phyloP scores from a whole-genome alignment of 305 asterid species.

The Fraxinus latifolia region DNA sequence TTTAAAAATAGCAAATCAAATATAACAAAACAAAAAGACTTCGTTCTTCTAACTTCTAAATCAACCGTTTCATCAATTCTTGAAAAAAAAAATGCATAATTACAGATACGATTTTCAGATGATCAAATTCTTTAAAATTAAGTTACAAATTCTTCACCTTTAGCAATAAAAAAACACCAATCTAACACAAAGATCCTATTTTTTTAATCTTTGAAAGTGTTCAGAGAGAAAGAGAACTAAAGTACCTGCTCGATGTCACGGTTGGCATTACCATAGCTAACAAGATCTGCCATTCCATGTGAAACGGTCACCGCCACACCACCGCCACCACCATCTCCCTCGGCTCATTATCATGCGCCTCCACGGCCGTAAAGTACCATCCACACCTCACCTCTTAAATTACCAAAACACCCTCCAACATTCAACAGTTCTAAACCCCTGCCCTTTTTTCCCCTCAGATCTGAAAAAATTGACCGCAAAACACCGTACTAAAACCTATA shows the following conservation, averaged over 20 bases:
- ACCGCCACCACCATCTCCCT: constrained; percentile 65
- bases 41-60: constrained; percentile 24
- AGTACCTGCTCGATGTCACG: constrained; percentile 88
- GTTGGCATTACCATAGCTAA: constrained; percentile 74
- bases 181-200: constrained; percentile 1
- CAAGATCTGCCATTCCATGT: constrained; percentile 97
- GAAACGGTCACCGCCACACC: constrained; percentile 68
- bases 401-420: constrained; percentile 24
- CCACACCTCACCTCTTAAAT: constrained; percentile 40
- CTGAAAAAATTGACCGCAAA: constrained; percentile 26
- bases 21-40: not conserved
- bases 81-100: not conserved
- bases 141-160: not conserved
- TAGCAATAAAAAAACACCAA: not conserved
- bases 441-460: constrained; percentile 32
- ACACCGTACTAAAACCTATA: not conserved
- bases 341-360: constrained; percentile 82
- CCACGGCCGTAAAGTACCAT: constrained; percentile 61
- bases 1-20: constrained; percentile 8
- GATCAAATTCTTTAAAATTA: not conserved
- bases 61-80: constrained; percentile 13
- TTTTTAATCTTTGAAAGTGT: not conserved
- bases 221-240: constrained; percentile 18
- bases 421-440: constrained; percentile 24
- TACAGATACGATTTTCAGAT: constrained; percentile 3